phyloP scores from a whole-genome alignment of 2,329 filamentous ascomycete species.

The Fusarium kyushuense region DNA sequence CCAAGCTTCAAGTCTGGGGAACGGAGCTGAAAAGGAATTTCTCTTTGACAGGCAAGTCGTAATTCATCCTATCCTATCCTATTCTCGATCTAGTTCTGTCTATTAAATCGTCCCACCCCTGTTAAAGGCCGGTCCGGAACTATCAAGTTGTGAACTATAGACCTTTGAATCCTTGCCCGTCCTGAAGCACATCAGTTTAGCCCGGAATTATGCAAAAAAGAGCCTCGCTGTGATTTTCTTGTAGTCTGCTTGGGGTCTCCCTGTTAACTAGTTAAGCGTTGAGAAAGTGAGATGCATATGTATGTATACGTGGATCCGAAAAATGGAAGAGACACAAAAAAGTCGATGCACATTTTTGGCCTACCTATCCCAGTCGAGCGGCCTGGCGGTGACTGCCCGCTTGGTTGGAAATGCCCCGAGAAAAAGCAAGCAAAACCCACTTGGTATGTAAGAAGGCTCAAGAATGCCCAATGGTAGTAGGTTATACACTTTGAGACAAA shows the following conservation, averaged over 20 bases:
- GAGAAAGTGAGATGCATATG: constrained; percentile 1
- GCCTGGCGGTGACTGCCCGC: constrained; percentile 26
- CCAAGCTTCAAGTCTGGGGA: constrained; percentile 37
- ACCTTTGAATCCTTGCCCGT: background rate
- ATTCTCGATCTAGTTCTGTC: background rate
- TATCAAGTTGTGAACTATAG: background rate
- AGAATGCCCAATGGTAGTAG: constrained; percentile 4
- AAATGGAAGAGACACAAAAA: background rate
- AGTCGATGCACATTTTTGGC: constrained; percentile 18
- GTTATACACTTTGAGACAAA: constrained; percentile 11
- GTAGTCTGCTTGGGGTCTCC: background rate
- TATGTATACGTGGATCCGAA: constrained; percentile 7
- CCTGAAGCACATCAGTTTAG: constrained; percentile 2
- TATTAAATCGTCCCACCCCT: background rate
- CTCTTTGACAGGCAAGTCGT: background rate
- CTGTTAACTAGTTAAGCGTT: background rate
- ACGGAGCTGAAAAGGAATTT: constrained; percentile 26
- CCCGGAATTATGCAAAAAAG: background rate
- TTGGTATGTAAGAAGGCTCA: constrained; percentile 9
- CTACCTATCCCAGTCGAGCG: constrained; percentile 23
- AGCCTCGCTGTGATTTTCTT: background rate
- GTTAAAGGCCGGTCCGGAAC: background rate
- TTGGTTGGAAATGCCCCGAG: constrained; percentile 34
- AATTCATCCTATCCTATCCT: constrained; percentile 10
- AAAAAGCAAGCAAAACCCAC: constrained; percentile 36